Base-by-base conservation (phyloP, 2,329 filamentous ascomycete genomes). In the Septoria petroselini region DNA sequence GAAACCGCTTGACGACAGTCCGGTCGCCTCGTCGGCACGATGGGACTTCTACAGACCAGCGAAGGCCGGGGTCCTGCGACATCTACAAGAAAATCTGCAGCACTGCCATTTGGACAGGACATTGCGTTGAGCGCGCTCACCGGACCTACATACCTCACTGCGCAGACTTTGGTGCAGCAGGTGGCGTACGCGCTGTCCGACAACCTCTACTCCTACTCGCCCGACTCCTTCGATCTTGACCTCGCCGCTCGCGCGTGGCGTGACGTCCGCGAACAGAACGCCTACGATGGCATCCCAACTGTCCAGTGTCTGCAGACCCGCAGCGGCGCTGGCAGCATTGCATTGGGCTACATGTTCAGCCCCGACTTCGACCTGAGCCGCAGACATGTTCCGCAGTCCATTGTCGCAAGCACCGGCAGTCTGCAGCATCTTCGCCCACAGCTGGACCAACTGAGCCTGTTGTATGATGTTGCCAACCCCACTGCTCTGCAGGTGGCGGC, bases 151-250 rank as follows among this genome's bases (percentile, higher is more conserved):
- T 98, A 98, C 72, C 80, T 91, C 54, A 97, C 91, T 33, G 88
- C 90, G 23, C 93, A 98, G 73, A 83, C 89, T 17, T 81, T 98
- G 48, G 86, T 97, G 58, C 93, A 98, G 75, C 93, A 98, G 73
- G 86, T 97, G 58, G 89, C 91, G 54, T 98, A 95, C 74, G 82
- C 88, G 57, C 79, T 98, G 54, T 97, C 91, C 49, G 91, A 97
- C 77, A 95, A 95, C 78, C 84, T 97, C 73, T 98, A 95, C 75
- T 87, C 91, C 49, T 97, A 95, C 76, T 97, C 91, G 2, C 89
- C 91, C 21, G 88, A 95, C 65, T 87, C 88, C 11, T 97, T 96
- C 65, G 88, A 94, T 67, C 80, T 98, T 58, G 91, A 97, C 69
- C 71, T 84, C 55, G 89, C 91, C 39, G 84, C 88, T 46, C 86